Evolutionary conservation across 2,329 filamentous ascomycete genomes (phyloP).

Genomic region (Fusarium lyarnte): DNA sequence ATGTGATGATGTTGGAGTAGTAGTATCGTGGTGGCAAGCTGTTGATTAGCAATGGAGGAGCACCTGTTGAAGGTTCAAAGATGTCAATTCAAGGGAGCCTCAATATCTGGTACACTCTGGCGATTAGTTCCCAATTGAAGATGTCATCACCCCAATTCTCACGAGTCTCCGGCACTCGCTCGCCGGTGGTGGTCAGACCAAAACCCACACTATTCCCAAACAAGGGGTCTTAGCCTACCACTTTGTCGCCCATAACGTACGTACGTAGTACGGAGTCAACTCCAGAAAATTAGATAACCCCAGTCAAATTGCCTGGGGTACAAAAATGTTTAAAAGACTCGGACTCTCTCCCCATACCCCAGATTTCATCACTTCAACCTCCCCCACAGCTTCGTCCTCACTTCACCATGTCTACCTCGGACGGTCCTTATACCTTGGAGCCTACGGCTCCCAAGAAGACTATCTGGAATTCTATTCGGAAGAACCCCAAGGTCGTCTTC

Average conservation of each 20-base stretch:
- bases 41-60: background rate
- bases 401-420: slow-evolving; percentile 15
- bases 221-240: slow-evolving; percentile 9
- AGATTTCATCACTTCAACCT: slow-evolving; percentile 8
- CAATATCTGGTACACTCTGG: background rate
- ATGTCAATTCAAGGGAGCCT: background rate
- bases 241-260: background rate
- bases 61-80: rapidly evolving
- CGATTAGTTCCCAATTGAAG: background rate
- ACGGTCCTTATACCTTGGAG: slow-evolving; percentile 16
- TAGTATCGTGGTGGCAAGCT: rapidly evolving
- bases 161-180: background rate
- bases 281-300: slow-evolving; percentile 10
- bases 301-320: background rate
- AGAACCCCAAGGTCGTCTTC: slow-evolving; percentile 40
- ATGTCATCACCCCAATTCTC: background rate
- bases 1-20: background rate
- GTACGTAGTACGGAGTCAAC: background rate
- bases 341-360: slow-evolving; percentile 13
- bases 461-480: slow-evolving; percentile 6
- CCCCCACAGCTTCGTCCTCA: slow-evolving; percentile 10
- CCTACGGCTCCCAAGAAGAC: slow-evolving; percentile 10
- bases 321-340: slow-evolving; percentile 22
- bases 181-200: slow-evolving; percentile 8
- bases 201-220: background rate